phyloP scores from a whole-genome alignment of 169 alveolate genomes.

The Plasmodium berghei region DNA sequence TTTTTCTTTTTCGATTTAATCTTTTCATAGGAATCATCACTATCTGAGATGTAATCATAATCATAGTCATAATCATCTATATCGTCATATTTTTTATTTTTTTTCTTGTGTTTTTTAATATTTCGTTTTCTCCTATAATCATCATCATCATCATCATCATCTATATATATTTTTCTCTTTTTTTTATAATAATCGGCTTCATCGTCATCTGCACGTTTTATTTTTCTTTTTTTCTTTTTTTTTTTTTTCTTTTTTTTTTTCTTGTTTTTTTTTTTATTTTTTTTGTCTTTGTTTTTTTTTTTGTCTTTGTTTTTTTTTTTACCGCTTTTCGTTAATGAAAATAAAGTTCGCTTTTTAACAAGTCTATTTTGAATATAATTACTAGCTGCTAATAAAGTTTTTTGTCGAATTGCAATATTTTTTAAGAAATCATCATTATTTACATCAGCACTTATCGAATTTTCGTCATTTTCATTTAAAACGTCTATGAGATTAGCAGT shows the following conservation, averaged over 20 bases:
- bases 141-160: neutral
- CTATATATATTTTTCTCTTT: neutral
- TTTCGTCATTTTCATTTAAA: too few relatives aligned
- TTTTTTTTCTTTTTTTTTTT: neutral
- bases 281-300: neutral
- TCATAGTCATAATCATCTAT: slow-evolving; percentile 1
- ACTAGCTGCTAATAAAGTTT: too few relatives aligned
- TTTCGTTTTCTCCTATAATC: neutral
- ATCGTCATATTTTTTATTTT: neutral
- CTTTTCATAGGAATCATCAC: neutral
- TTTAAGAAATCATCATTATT: too few relatives aligned
- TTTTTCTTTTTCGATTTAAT: slow-evolving; percentile 6
- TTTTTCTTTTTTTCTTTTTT: neutral
- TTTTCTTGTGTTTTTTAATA: neutral
- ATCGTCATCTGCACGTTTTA: neutral
- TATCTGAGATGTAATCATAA: neutral
- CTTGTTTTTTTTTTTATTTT: neutral
- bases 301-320: slow-evolving; percentile 10
- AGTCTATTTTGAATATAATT: neutral
- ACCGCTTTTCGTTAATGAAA: slow-evolving; percentile 11
- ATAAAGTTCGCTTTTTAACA: slow-evolving; percentile 5
- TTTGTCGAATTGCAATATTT: too few relatives aligned
- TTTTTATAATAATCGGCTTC: neutral
- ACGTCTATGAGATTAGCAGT: too few relatives aligned
- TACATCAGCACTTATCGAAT: too few relatives aligned